Percentiles rank a stretch among this genome's conserved stretches.
Conservation (phyloP, 176 grass and related monocot species). For the sorghum (Sorghum bicolor) region Sorghum_bicolor_NCBIv3 NC_012870.2:60896501-60897000, state of each 20-base stretch:
- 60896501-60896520: not conserved
- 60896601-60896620: slow-evolving; percentile 15
- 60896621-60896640: not conserved
- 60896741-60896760: slow-evolving; percentile 78
- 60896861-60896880: slow-evolving; percentile 46
- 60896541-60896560: not conserved
- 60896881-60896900: slow-evolving; percentile 15
- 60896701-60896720: slow-evolving; percentile 94
- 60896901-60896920: slow-evolving; percentile 15
- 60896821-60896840: slow-evolving; percentile 69
- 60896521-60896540: not conserved
- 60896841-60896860: slow-evolving; percentile 49
- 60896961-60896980: not conserved
- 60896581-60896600: not conserved
- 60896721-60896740: slow-evolving; percentile 78
- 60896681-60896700: slow-evolving; percentile 79
- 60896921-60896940: not conserved
- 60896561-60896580: not conserved
- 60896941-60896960: not conserved
- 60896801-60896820: slow-evolving; percentile 56
- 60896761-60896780: slow-evolving; percentile 47
- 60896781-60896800: slow-evolving; percentile 28
- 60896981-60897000: not conserved
- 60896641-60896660: slow-evolving; percentile 26
- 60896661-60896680: slow-evolving; percentile 17